These are phyloP conservation scores for Colletotrichum lini DNA, from an alignment of 2,329 filamentous ascomycete species.

Conservation along the genomic window DNA sequence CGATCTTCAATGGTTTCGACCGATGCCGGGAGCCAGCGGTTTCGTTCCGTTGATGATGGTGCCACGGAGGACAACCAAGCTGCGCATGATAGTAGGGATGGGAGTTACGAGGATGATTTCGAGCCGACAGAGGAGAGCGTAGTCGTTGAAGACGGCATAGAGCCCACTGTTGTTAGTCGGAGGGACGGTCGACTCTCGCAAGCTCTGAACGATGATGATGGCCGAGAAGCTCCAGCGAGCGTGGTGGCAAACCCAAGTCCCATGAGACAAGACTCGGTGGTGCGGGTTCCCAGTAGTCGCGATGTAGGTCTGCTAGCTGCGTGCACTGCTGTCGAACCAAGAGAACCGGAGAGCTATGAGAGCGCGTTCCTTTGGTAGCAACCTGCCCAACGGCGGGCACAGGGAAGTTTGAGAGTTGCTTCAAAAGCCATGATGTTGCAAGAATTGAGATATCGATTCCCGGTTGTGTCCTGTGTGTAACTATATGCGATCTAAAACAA, in stretches of 20 bases:
- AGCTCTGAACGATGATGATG: too few relatives aligned
- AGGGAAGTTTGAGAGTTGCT: too few relatives aligned
- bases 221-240: background rate
- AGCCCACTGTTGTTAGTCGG: too few relatives aligned
- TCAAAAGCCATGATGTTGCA: too few relatives aligned
- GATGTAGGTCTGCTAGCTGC: background rate
- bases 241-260: background rate
- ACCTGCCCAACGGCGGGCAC: too few relatives aligned
- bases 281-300: background rate
- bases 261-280: background rate
- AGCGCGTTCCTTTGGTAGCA: slow-evolving; percentile 25
- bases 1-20: background rate
- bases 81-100: background rate
- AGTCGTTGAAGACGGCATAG: background rate
- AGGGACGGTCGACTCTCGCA: background rate
- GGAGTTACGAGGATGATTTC: background rate
- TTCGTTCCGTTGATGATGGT: too few relatives aligned
- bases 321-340: background rate
- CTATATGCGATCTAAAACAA: too few relatives aligned
- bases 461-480: background rate
- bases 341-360: background rate
- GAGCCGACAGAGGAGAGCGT: background rate
- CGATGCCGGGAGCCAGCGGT: background rate
- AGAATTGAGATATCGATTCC: background rate
- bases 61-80: background rate